Percentiles rank a stretch among this genome's conserved stretches.
Conservation (phyloP, 345 rosid genomes). For the Conringia planisiliqua region DNA sequence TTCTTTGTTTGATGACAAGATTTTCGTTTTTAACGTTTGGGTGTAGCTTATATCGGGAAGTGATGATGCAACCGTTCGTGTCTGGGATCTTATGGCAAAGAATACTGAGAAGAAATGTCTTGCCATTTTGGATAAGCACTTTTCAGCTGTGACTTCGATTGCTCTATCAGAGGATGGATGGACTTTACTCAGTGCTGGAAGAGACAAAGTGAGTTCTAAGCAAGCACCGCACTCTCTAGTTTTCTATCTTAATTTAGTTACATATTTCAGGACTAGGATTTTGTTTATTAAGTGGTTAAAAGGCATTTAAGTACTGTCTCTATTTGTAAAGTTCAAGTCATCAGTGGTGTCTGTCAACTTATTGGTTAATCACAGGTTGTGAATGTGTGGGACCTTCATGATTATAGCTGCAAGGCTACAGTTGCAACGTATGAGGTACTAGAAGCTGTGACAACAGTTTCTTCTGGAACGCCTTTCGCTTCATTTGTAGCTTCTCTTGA, state of each 20-base stretch:
- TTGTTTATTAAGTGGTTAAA: not conserved
- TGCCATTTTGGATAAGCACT: constrained; percentile 70
- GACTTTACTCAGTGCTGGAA: constrained; percentile 75
- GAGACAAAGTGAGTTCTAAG: constrained; percentile 69
- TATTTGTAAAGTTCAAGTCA: not conserved
- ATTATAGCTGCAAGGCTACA: constrained; percentile 67
- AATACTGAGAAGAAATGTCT: constrained; percentile 65
- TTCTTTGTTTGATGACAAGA: not conserved
- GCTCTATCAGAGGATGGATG: constrained; percentile 82
- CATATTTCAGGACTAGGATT: constrained; percentile 10
- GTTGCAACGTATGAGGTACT: constrained; percentile 78
- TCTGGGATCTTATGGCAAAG: constrained; percentile 80
- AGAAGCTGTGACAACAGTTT: constrained; percentile 66
- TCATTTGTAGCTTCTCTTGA: constrained; percentile 42
- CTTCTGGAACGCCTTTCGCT: constrained; percentile 51
- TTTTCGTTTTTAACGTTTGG: not conserved
- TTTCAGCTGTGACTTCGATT: constrained; percentile 79
- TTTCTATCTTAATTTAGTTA: not conserved
- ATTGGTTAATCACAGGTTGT: constrained; percentile 64
- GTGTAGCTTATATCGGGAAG: constrained; percentile 82
- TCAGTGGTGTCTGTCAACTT: constrained; percentile 1
- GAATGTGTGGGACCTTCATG: constrained; percentile 85
- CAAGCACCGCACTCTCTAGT: not conserved
- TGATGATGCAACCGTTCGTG: constrained; percentile 81
- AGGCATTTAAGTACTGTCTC: not conserved